Evolutionary conservation across 2,329 filamentous ascomycete genomes (phyloP), one percentile per base, ranked within the genome.

Genomic region (Emericellopsis atlantica): DNA sequence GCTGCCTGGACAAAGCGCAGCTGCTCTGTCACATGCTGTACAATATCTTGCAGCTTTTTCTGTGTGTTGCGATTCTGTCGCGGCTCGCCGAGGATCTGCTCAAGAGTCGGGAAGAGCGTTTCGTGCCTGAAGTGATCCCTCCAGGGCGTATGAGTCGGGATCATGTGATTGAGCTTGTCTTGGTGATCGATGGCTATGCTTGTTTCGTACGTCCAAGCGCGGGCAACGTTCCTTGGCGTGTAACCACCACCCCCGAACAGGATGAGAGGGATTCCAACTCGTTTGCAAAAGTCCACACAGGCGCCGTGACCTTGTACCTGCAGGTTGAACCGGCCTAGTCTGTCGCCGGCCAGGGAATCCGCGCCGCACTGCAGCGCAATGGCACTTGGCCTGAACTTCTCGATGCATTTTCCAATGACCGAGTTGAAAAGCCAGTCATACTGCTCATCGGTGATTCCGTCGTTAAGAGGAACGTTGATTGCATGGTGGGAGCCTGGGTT

Each of bases 171-270:
- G 47, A 95, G 81, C 43, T 76, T 74, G 47, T 82, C 71, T 45
- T 83, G 72, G 43, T 79, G 79, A 49, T 81, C 79, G 46, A 93
- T 84, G 45, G 87, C 87, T 49, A 96, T 86, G 45, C 84, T 84
- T 11, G 92, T 98, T 65, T 98, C 92, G 62, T 94, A 90, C 21
- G 89, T 87, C 92, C 92, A 98, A 24, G 90, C 88, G 41, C 92
- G 83, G 34, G 92, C 92, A 6, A 98, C 92, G 54, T 98, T 98
- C 48, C 90, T 79, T 5, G 92, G 89, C 12, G 92, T 98, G 62
- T 98, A 98, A 23, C 92, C 92, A 43, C 92, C 92, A 32, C 92
- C 92, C 36, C 92, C 92, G 44, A 96, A 85, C 41, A 98, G 76
- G 39, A 98, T 79, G 46, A 96, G 72, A 3, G 92, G 92, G 2